Conservation (phyloP, 1,139 yeast genomes). For the Candida sp. region DNA sequence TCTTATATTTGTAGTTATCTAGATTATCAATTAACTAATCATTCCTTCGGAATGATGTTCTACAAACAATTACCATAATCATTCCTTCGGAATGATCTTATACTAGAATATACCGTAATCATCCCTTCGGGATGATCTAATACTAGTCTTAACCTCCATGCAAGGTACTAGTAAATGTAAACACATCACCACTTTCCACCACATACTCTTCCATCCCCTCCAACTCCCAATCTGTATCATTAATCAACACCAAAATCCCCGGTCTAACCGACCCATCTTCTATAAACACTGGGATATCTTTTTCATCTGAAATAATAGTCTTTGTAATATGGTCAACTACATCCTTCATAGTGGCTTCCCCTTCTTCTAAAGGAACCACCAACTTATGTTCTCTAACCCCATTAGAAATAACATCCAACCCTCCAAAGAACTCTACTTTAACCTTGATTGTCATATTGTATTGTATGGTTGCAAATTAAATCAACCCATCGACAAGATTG, state of each 20-base stretch:
- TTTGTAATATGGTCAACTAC: slow-evolving; percentile 54
- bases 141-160: slow-evolving; percentile 91
- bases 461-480: neutral
- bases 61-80: too few species aligned
- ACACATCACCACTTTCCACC: slow-evolving; percentile 69
- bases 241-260: slow-evolving; percentile 86
- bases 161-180: slow-evolving; percentile 87
- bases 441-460: slow-evolving; percentile 21
- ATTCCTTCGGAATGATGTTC: too few species aligned
- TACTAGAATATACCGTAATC: too few species aligned
- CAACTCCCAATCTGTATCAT: slow-evolving; percentile 97
- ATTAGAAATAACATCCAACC: slow-evolving; percentile 63
- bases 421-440: slow-evolving; percentile 56
- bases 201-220: slow-evolving; percentile 85
- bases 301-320: slow-evolving; percentile 55
- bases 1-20: too few species aligned
- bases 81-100: too few species aligned
- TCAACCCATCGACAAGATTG: too few species aligned
- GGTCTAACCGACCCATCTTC: slow-evolving; percentile 84
- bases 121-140: too few species aligned
- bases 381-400: slow-evolving; percentile 49
- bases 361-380: slow-evolving; percentile 35
- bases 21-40: too few species aligned
- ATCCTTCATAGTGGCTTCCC: slow-evolving; percentile 51
- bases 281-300: slow-evolving; percentile 70